Conservation (phyloP, 1,284 basidiomycete genomes). For the Heimioporus retisporus region DNA sequence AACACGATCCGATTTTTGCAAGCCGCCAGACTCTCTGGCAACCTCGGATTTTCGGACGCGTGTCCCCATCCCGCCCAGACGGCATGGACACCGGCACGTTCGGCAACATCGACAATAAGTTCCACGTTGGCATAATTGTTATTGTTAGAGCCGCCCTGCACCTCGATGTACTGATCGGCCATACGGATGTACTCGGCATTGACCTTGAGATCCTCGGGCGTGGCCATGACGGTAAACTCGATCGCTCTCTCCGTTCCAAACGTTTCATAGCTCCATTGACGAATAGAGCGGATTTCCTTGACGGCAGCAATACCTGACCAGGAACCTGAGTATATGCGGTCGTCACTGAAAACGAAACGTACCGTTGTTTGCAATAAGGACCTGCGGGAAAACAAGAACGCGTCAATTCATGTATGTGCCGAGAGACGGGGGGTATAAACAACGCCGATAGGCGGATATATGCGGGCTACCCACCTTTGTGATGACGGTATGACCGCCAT, state of each 20-base stretch:
- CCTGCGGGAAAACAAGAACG: conserved; percentile 55
- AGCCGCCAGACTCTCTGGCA: conserved; percentile 95
- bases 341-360: conserved; percentile 15
- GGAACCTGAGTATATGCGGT: conserved; percentile 34
- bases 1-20: conserved; percentile 98
- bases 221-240: conserved; percentile 99
- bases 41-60: conserved; percentile 98
- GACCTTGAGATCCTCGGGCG: conserved; percentile 98
- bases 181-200: conserved; percentile 99
- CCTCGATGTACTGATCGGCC: conserved; percentile 99
- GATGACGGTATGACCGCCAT: conserved; percentile 98
- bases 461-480: conserved; percentile 80
- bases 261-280: conserved; percentile 99
- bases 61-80: conserved; percentile 99
- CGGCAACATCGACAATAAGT: conserved; percentile 98
- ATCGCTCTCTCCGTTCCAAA: conserved; percentile 97
- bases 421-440: no score
- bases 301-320: conserved; percentile 94
- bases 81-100: conserved; percentile 97
- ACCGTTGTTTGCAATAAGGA: conserved; percentile 98
- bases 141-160: conserved; percentile 98
- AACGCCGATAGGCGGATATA: conserved; percentile 24
- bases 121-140: conserved; percentile 99
- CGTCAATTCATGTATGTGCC: conserved; percentile 19
- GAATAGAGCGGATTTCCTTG: conserved; percentile 98